Base-by-base conservation (phyloP, 441 rosid species). In the Euphorbia corollata region DNA sequence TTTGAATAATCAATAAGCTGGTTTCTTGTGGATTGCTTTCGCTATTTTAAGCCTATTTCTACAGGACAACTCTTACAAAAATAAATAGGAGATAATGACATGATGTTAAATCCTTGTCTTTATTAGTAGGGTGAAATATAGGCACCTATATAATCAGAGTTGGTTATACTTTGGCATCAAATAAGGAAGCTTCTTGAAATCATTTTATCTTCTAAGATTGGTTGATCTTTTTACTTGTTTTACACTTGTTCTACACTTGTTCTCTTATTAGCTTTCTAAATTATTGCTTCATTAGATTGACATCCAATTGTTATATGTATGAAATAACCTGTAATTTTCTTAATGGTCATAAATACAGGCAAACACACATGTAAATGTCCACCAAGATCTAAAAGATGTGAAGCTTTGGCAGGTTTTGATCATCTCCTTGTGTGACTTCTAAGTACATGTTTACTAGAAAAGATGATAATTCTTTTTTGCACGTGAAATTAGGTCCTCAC, bases 371-470 rank as follows among this genome's bases (percentile, higher is more conserved):
- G 92, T 95, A 24, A 88, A 84, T 64, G 88, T 95, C 61, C 91
- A 82, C 64, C 96, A 83, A 75, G 99, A 95, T 38, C 75, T 92
- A 64, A 95, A 92, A 81, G 98, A 95, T 77, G 98, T 95, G 74
- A 95, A 95, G 87, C 87, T 95, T 61, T 95, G 99, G 99, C 98
- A 92, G 98, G 99, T 92, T 67, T 61, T 69, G 45, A 65, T 65
- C 65, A 63, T 68, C 18, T 18, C 60, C 8, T 30, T 9, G 22
- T 64, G 27, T 54, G 61, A 6, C 16, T 24, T 61, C 41, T 18
- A 16, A 45, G 47, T 18, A n/a, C 36, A 1, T 19, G n/a, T 61
- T 55, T 38, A 34, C 63, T 45, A 20, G 65, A 66, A 41, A 70
- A 24, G 10, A 34, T 63, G 57, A 23, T 62, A 53, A 19, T 67